phyloP scores from a whole-genome alignment of 1,284 basidiomycete genomes.

The Puccinia polysora region DNA sequence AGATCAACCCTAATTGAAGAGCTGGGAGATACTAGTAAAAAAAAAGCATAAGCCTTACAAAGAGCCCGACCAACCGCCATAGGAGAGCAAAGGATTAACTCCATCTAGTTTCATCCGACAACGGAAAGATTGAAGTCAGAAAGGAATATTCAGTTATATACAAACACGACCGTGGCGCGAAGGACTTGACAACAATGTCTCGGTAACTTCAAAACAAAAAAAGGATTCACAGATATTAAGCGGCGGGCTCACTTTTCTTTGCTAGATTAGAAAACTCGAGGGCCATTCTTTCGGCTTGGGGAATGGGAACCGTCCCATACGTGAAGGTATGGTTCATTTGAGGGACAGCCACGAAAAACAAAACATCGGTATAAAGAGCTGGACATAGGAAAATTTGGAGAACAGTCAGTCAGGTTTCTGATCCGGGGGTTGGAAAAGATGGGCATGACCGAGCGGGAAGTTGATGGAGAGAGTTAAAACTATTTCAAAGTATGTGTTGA shows the following conservation, averaged over 20 bases:
- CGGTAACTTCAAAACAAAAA: not conserved
- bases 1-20: not conserved
- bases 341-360: slow-evolving; percentile 37
- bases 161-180: not conserved
- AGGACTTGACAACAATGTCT: not conserved
- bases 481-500: not conserved
- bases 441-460: too few species aligned
- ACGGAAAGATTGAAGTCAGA: not conserved
- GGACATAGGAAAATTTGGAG: not conserved
- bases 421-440: too few species aligned
- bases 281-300: slow-evolving; percentile 1
- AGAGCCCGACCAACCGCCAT: slow-evolving; percentile 38
- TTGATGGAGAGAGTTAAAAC: too few species aligned
- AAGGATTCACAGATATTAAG: not conserved
- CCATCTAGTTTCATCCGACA: slow-evolving; percentile 17
- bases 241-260: slow-evolving; percentile 7
- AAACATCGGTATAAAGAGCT: slow-evolving; percentile 28
- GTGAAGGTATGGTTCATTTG: slow-evolving; percentile 12
- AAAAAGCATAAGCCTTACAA: too few species aligned
- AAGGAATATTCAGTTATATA: not conserved
- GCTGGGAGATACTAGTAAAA: not conserved
- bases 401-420: not conserved
- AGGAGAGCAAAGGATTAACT: slow-evolving; percentile 15
- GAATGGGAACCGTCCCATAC: not conserved
- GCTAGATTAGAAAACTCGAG: slow-evolving; percentile 16